Evolutionary conservation across 441 rosid species (phyloP), one percentile per base, ranked within the genome.

Genomic region (Iberis amara): DNA sequence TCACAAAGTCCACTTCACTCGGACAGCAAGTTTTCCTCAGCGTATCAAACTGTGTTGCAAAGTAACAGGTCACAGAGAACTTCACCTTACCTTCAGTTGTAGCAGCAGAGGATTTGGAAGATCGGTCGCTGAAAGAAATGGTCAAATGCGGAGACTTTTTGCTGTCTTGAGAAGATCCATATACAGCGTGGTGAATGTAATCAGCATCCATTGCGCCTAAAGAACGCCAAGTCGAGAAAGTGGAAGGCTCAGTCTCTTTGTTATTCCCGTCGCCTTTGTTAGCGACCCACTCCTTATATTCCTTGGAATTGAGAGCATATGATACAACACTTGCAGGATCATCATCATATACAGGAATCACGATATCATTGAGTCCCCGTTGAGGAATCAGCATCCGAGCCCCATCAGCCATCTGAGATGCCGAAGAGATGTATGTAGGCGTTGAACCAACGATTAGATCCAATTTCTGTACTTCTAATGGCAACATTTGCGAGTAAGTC

Each of bases 261-360:
- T 12, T 64, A 23, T 14, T 44, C 41, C 32, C 36, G 62, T 58
- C 24, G 79, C 74, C 66, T 57, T 55, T 78, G 48, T 68, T 76
- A 55, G 67, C 58, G 15, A 89, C 77, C 92, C 83, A 85, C 46
- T 80, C 89, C 28, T 76, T 82, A 50, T 89, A 77, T 45, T 86
- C 85, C 74, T 74, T 83, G 51, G 94, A 85, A 65, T 70, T 75
- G 23, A 91, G 83, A 55, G 94, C 98, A 75, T 80, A 83, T 0
- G 98, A 83, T 44, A 91, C 79, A 26, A 88, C 71, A 56, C 98
- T 91, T 12, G 83, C 80, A 1, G 95, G 96, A 64, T 91, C 98
- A 66, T 78, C 71, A 12, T 88, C 96, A 26, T 80, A 83, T 26
- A 91, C 95, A 45, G 95, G 89, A 36, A 88, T 52, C 60, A 86